Conservation (phyloP, 139 green algal species). For the Raphidocelis subcapitata region DNA sequence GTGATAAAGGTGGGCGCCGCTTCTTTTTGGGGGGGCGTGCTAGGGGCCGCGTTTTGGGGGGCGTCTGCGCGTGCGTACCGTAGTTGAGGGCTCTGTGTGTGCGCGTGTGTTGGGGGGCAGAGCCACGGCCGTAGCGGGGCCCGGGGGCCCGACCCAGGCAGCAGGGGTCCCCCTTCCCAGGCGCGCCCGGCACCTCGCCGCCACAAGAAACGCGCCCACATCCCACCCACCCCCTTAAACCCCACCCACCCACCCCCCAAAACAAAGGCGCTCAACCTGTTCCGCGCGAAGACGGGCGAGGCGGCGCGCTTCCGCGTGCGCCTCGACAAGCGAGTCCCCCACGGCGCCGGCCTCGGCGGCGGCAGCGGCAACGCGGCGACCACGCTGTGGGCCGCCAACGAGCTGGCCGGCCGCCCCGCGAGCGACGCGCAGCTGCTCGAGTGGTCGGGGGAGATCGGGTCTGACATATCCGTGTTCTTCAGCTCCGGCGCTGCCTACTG, state of each 20-base stretch:
- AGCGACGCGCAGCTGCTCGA: constrained; percentile 77
- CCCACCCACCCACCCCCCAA: no score
- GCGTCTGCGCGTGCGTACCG: not conserved
- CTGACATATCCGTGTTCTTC: constrained; percentile 98
- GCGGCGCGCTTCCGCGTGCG: constrained; percentile 75
- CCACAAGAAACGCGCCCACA: no score
- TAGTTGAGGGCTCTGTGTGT: not conserved
- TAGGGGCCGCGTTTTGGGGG: no score
- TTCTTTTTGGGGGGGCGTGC: no score
- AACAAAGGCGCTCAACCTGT: constrained; percentile 84
- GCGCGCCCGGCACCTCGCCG: no score
- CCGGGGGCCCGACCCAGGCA: no score
- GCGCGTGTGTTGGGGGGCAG: constrained; percentile 5
- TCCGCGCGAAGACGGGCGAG: constrained; percentile 75
- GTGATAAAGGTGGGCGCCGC: constrained; percentile 77
- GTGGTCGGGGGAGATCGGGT: constrained; percentile 95
- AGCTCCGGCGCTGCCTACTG: constrained; percentile 90
- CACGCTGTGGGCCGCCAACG: constrained; percentile 94
- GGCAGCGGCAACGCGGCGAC: constrained; percentile 96
- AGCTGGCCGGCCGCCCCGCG: constrained; percentile 77
- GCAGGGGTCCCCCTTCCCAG: no score
- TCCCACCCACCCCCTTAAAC: no score
- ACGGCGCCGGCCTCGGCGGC: constrained; percentile 92
- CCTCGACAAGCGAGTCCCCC: constrained; percentile 91
- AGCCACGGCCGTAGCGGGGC: no score